Evolutionary conservation across 257 asterid species (phyloP).

Genomic region (Lithospermum erythrorhizon): DNA sequence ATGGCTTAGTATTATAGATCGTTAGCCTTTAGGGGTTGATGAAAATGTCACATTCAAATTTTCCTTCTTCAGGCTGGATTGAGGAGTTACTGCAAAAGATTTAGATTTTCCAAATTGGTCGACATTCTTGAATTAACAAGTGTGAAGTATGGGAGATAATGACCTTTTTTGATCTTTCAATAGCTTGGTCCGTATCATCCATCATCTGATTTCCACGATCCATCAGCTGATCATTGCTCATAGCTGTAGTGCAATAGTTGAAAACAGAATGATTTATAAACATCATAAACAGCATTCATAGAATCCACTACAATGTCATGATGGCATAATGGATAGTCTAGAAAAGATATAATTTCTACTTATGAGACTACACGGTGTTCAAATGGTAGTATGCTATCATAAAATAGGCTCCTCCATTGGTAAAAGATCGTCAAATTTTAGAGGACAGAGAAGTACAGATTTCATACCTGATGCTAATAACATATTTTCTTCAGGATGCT

Average conservation of each 20-base stretch:
- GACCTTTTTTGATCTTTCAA: constrained; percentile 86
- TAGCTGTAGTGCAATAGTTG: constrained; percentile 42
- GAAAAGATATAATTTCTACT: too few relatives aligned
- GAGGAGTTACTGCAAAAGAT: too few relatives aligned
- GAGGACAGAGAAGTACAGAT: constrained; percentile 1
- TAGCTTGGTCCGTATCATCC: constrained; percentile 91
- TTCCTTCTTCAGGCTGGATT: too few relatives aligned
- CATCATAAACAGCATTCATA: neutral
- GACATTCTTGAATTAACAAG: neutral
- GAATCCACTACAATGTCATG: neutral
- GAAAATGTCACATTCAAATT: too few relatives aligned
- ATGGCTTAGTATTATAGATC: too few relatives aligned
- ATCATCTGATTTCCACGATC: constrained; percentile 81
- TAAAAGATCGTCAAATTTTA: neutral
- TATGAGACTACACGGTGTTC: too few relatives aligned
- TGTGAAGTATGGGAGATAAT: constrained; percentile 6
- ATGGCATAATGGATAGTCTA: neutral
- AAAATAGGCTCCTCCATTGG: too few relatives aligned
- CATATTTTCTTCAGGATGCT: constrained; percentile 73
- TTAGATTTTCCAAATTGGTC: neutral
- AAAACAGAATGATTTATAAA: constrained; percentile 12
- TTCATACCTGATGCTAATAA: constrained; percentile 77
- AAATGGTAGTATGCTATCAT: too few relatives aligned
- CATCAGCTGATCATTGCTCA: constrained; percentile 82
- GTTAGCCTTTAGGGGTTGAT: too few relatives aligned